Percentiles rank a stretch among this genome's conserved stretches.
Evolutionary conservation across 352 stramenopile genomes (phyloP).

Genomic region (Poterioochromonas sp.): DNA sequence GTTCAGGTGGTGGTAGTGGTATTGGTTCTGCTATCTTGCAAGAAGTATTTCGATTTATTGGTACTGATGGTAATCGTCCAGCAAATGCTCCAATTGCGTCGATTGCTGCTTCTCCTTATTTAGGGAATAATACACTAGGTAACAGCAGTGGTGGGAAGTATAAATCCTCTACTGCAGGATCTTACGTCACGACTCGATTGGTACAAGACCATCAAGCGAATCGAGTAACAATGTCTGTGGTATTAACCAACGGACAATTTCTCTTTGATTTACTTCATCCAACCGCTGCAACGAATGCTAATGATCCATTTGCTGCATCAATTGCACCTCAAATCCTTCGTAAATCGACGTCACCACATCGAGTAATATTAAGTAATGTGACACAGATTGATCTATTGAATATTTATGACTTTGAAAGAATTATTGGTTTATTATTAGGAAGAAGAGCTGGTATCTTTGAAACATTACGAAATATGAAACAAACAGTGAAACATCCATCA

Average conservation of each 20-base stretch:
- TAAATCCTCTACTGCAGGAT: background rate
- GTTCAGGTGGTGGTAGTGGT: background rate
- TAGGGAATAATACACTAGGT: background rate
- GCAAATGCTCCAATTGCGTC: too few species aligned
- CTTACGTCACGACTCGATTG: background rate
- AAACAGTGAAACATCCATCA: too few species aligned
- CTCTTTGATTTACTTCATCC: background rate
- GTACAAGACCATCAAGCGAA: background rate
- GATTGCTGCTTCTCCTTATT: too few species aligned
- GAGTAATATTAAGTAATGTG: background rate
- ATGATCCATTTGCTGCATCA: background rate
- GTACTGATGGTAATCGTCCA: too few species aligned
- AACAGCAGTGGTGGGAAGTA: background rate
- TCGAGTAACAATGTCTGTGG: background rate
- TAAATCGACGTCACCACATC: background rate
- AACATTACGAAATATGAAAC: too few species aligned
- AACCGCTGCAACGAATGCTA: background rate
- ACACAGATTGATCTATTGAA: background rate
- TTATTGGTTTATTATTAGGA: constrained; percentile 19
- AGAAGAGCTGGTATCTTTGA: background rate
- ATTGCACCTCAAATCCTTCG: background rate
- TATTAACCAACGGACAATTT: background rate
- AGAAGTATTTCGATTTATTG: constrained; percentile 13
- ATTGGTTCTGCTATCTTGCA: background rate
- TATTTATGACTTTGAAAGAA: constrained; percentile 16